A percentile compares a stretch with the other conserved stretches of the same genome.
phyloP scores from a whole-genome alignment of 345 rosid species.

The Eucalyptus sp. region DNA sequence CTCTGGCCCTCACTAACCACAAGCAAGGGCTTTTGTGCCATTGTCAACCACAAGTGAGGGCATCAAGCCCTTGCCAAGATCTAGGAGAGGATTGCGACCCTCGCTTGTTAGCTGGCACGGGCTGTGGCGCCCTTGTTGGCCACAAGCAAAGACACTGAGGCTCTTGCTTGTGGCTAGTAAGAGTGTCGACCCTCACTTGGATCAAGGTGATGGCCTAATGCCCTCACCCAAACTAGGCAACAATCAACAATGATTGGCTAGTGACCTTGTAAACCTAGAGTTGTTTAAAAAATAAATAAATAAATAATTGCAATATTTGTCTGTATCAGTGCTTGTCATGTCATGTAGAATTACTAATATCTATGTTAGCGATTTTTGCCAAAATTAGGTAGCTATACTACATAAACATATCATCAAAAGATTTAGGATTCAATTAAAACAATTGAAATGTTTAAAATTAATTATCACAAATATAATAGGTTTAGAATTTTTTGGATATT shows the following conservation, averaged over 20 bases:
- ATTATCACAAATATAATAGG: no score
- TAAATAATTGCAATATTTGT: no score
- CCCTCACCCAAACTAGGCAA: not conserved
- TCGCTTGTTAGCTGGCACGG: accelerated
- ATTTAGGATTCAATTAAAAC: no score
- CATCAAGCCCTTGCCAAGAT: not conserved
- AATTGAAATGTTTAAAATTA: no score
- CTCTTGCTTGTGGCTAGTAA: not conserved
- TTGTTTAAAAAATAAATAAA: no score
- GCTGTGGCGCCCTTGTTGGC: accelerated
- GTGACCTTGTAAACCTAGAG: no score
- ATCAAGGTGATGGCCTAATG: not conserved
- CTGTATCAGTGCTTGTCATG: accelerated
- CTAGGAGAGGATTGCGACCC: not conserved
- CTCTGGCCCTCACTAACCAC: not conserved
- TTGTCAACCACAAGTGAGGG: not conserved
- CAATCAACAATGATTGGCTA: accelerated
- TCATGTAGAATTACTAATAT: no score
- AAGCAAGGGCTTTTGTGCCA: accelerated
- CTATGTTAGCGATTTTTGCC: accelerated
- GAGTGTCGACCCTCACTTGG: not conserved
- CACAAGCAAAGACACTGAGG: not conserved
- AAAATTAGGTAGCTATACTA: no score
- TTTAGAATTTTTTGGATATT: no score
- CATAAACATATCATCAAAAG: not conserved